Evolutionary conservation across 1,284 basidiomycete species (phyloP).

Genomic region (Cutaneotrichosporon sp.): DNA sequence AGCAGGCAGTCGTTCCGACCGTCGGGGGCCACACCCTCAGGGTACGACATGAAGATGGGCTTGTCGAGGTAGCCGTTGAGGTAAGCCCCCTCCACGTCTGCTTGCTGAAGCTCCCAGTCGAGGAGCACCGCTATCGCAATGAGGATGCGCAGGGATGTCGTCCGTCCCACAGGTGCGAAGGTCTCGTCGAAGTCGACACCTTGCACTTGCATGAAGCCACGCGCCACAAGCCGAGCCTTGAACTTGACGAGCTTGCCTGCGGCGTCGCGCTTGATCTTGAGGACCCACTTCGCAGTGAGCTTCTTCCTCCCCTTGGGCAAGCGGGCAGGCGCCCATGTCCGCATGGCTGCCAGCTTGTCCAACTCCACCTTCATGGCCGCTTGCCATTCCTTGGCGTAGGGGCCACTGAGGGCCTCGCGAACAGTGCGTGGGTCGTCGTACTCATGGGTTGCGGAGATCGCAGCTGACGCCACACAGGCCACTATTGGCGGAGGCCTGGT

Average conservation of each 20-base stretch:
- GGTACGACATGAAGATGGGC: conserved; percentile 49
- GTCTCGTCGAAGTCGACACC: conserved; percentile 57
- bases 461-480: neutral
- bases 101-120: conserved; percentile 54
- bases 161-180: conserved; percentile 54
- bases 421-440: neutral
- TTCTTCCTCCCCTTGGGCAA: neutral
- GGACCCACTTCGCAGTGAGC: conserved; percentile 24
- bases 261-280: conserved; percentile 50
- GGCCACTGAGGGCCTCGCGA: neutral
- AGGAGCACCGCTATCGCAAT: conserved; percentile 54
- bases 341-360: neutral
- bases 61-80: conserved; percentile 56
- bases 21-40: conserved; percentile 9
- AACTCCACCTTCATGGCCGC: conserved; percentile 2
- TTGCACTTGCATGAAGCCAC: conserved; percentile 56
- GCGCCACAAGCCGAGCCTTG: conserved; percentile 56
- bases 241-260: conserved; percentile 40
- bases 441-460: neutral
- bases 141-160: conserved; percentile 52
- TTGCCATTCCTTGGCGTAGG: neutral
- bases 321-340: neutral
- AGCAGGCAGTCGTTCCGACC: conserved; percentile 14
- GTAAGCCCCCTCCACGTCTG: conserved; percentile 59
- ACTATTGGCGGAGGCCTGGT: neutral